Conservation (phyloP, 2,329 filamentous ascomycete genomes). For the Monosporascus sp. region DNA sequence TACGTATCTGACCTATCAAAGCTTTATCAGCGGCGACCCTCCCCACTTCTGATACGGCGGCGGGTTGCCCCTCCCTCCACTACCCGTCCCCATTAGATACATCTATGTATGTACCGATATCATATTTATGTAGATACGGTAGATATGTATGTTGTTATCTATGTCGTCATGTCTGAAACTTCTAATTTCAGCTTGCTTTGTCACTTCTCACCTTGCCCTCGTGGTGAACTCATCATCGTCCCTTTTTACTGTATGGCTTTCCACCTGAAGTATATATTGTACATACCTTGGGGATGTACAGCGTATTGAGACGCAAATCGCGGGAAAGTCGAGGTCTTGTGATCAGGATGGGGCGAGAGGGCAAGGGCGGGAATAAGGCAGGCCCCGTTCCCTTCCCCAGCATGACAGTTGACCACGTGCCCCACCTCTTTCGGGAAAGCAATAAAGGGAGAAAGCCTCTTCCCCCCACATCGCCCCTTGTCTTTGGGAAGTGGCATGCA, state of each 20-base stretch:
- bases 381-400: neutral
- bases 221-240: neutral
- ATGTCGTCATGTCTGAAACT: neutral
- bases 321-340: neutral
- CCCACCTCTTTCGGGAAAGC: neutral
- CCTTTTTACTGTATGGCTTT: neutral
- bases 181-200: no score
- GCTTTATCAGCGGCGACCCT: no score
- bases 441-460: neutral
- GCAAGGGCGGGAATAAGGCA: neutral
- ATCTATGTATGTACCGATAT: no score
- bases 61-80: no score
- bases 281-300: no score
- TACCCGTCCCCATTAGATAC: no score
- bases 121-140: neutral
- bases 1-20: neutral
- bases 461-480: neutral
- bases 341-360: neutral
- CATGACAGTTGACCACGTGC: neutral
- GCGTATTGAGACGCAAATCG: neutral
- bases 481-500: neutral
- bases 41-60: no score
- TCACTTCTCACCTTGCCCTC: neutral
- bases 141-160: neutral
- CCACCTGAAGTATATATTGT: no score